A percentile compares a stretch with the other conserved stretches of the same genome.
Conservation (phyloP, 176 grass and related monocot species). For the Poa annua region DNA sequence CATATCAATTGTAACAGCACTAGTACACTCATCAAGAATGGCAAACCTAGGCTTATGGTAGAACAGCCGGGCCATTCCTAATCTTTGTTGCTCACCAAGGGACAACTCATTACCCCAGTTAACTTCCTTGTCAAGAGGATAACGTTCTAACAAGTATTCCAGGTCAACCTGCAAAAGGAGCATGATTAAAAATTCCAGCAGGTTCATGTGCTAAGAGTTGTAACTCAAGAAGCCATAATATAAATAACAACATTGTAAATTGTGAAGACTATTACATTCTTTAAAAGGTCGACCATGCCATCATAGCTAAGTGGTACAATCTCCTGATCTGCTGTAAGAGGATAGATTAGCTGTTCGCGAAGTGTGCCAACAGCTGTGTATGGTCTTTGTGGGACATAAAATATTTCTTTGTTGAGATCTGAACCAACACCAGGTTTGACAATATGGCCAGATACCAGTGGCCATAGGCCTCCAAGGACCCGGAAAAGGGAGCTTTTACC, state of each 20-base stretch:
- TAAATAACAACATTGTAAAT: constrained; percentile 28
- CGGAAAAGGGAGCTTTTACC: constrained; percentile 99
- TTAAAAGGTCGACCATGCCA: constrained; percentile 91
- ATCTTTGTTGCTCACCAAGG: constrained; percentile 97
- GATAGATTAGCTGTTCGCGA: constrained; percentile 97
- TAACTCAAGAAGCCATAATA: constrained; percentile 31
- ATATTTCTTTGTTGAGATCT: constrained; percentile 99
- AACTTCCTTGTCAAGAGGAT: constrained; percentile 94
- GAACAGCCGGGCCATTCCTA: constrained; percentile 97
- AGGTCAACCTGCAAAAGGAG: constrained; percentile 84
- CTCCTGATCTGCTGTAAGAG: constrained; percentile 86
- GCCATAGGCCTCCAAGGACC: constrained; percentile 98
- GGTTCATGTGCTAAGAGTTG: constrained; percentile 33
- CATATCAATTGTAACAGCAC: constrained; percentile 97
- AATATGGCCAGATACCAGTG: constrained; percentile 94
- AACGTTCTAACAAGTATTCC: constrained; percentile 93
- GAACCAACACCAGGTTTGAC: constrained; percentile 98
- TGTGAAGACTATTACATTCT: constrained; percentile 73
- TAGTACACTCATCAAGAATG: constrained; percentile 99
- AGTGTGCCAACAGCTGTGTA: constrained; percentile 99
- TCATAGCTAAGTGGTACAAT: constrained; percentile 72
- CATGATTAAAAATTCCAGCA: constrained; percentile 47
- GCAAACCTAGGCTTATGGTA: constrained; percentile 98
- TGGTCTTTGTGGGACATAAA: constrained; percentile 98
- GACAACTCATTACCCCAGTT: constrained; percentile 99